phyloP scores from a whole-genome alignment of 2,329 filamentous ascomycete genomes.

The Paecilomyces dactylethromorphus region DNA sequence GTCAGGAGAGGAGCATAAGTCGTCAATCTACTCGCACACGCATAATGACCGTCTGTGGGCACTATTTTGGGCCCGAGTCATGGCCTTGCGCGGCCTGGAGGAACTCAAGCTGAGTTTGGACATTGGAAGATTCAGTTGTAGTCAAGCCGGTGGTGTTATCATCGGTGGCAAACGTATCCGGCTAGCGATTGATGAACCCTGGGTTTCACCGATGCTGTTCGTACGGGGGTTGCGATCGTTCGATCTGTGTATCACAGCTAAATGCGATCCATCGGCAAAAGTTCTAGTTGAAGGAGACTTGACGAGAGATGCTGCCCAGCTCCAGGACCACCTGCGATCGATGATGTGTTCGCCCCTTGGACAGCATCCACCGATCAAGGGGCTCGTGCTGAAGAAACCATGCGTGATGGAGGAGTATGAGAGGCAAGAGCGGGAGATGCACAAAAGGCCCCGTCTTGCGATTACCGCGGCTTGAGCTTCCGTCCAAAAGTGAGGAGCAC shows the following conservation, averaged over 20 bases:
- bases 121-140: conserved; percentile 22
- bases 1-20: conserved; percentile 18
- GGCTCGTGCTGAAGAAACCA: conserved; percentile 1
- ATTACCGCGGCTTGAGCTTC: conserved; percentile 21
- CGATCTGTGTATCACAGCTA: conserved; percentile 27
- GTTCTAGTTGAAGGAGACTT: conserved; percentile 20
- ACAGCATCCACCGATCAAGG: background rate
- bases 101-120: conserved; percentile 22
- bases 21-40: conserved; percentile 29
- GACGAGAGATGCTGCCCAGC: conserved; percentile 15
- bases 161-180: conserved; percentile 17
- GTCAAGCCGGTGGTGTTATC: conserved; percentile 6
- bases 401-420: conserved; percentile 1
- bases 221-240: conserved; percentile 22
- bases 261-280: conserved; percentile 22
- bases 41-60: conserved; percentile 29
- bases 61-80: conserved; percentile 22
- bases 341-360: conserved; percentile 17
- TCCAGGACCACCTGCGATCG: conserved; percentile 19
- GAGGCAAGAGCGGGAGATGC: conserved; percentile 1
- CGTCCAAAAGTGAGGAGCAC: too few relatives aligned
- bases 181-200: conserved; percentile 18
- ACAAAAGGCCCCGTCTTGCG: conserved; percentile 13
- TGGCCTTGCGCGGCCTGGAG: conserved; percentile 11
- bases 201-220: conserved; percentile 22